These are phyloP conservation scores for Talaromyces sp. DNA, from an alignment of 2,329 filamentous ascomycete genomes.

Conservation along the genomic window DNA sequence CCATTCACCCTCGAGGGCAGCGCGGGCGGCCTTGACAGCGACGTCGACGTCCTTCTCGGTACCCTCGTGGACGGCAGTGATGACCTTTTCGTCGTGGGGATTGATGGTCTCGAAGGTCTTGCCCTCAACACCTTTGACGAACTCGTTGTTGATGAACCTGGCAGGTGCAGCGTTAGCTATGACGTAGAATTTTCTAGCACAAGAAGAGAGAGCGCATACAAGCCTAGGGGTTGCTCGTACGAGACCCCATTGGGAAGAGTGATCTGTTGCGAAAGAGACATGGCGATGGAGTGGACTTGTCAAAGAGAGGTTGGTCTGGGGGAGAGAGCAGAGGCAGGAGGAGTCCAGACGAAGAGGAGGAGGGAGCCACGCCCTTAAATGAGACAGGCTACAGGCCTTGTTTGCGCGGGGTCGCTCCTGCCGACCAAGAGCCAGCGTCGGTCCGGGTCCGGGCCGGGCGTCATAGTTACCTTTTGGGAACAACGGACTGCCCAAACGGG, in stretches of 20 bases:
- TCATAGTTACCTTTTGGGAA: background rate
- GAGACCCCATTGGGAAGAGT: conserved; percentile 31
- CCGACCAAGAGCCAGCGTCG: background rate
- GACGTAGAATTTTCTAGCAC: background rate
- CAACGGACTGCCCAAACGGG: background rate
- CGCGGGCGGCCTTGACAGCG: conserved; percentile 78
- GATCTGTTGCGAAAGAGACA: conserved; percentile 35
- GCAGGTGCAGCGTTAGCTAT: background rate
- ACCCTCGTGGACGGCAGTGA: conserved; percentile 75
- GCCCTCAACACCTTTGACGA: conserved; percentile 74
- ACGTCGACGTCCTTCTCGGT: conserved; percentile 72
- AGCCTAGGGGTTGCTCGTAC: conserved; percentile 37
- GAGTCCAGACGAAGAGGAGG: background rate
- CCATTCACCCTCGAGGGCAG: conserved; percentile 75
- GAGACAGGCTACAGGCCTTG: background rate
- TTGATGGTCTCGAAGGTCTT: conserved; percentile 91
- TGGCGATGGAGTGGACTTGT: conserved; percentile 14
- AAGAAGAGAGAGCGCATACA: conserved; percentile 20
- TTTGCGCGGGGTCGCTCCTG: background rate
- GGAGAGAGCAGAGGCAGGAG: background rate
- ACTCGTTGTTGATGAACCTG: conserved; percentile 75
- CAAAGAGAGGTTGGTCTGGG: background rate
- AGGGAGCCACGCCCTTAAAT: background rate
- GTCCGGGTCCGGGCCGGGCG: background rate
- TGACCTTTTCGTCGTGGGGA: conserved; percentile 76